Conservation (phyloP, 148 eudicot species). For the Rhododendron griersonianum region DNA sequence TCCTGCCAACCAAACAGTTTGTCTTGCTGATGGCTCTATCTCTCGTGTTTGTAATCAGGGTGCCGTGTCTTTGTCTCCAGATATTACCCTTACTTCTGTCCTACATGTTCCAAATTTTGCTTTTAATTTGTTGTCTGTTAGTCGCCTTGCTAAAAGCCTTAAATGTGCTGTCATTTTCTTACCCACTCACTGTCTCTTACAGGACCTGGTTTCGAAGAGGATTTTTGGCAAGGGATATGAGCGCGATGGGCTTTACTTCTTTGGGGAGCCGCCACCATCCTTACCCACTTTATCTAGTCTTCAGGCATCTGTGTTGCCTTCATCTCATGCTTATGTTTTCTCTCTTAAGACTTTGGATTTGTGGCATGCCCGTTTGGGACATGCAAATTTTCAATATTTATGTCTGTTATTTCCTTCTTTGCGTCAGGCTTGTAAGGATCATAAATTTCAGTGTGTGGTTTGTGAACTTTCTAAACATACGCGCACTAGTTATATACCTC, state of each 20-base stretch:
- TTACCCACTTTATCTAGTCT: not conserved
- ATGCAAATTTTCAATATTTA: no score
- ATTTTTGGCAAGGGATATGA: not conserved
- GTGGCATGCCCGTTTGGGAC: no score
- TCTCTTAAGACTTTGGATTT: not conserved
- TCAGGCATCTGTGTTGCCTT: not conserved
- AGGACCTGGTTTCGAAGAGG: not conserved
- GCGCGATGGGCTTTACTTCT: not conserved
- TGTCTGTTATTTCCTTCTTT: not conserved
- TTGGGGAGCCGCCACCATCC: not conserved
- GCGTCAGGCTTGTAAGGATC: not conserved
- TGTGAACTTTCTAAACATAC: not conserved
- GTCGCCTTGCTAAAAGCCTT: not conserved
- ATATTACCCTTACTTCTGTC: not conserved
- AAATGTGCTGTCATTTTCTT: not conserved
- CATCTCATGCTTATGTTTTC: not conserved
- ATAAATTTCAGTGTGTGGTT: no score
- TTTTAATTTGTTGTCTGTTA: not conserved
- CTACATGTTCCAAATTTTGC: not conserved
- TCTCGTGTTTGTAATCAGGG: not conserved
- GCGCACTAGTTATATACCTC: not conserved
- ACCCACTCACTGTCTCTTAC: not conserved
- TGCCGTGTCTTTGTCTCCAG: not conserved
- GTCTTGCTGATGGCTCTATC: not conserved
- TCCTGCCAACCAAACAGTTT: not conserved